Percentiles rank a stretch among this genome's conserved stretches.
Conservation (phyloP, 1,139 yeast genomes). For the Arxiozyma heterogenica region DNA sequence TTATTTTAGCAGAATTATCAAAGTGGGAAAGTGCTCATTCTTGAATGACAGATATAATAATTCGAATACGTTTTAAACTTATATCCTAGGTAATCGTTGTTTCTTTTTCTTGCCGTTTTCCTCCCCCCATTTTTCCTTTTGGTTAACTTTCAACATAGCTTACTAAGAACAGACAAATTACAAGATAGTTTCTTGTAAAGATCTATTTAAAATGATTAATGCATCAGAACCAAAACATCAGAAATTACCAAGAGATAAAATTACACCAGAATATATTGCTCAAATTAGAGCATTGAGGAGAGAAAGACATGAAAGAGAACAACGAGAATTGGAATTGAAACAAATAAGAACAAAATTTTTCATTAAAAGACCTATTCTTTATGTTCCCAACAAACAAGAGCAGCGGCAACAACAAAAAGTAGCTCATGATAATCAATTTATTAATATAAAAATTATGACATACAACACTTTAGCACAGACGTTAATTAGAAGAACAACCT, state of each 20-base stretch:
- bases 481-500: slow-evolving; percentile 57
- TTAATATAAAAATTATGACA: slow-evolving; percentile 44
- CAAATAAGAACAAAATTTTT: slow-evolving; percentile 39
- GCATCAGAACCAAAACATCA: slow-evolving; percentile 3
- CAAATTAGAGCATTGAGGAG: slow-evolving; percentile 23
- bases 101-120: not conserved
- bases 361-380: slow-evolving; percentile 48
- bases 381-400: slow-evolving; percentile 18
- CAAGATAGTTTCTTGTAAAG: not conserved
- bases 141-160: no score
- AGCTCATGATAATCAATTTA: not conserved
- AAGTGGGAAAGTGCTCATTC: no score
- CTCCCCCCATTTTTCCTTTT: no score
- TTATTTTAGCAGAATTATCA: no score
- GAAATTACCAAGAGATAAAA: slow-evolving; percentile 5
- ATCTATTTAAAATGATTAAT: not conserved
- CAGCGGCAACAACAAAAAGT: no score
- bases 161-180: not conserved
- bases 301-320: slow-evolving; percentile 4
- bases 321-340: slow-evolving; percentile 1
- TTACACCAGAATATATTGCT: slow-evolving; percentile 49
- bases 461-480: slow-evolving; percentile 71
- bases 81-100: not conserved
- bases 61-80: no score
- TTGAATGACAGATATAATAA: no score